phyloP scores from a whole-genome alignment of 306 rosid species.

The Trifolium subterraneum region DNA sequence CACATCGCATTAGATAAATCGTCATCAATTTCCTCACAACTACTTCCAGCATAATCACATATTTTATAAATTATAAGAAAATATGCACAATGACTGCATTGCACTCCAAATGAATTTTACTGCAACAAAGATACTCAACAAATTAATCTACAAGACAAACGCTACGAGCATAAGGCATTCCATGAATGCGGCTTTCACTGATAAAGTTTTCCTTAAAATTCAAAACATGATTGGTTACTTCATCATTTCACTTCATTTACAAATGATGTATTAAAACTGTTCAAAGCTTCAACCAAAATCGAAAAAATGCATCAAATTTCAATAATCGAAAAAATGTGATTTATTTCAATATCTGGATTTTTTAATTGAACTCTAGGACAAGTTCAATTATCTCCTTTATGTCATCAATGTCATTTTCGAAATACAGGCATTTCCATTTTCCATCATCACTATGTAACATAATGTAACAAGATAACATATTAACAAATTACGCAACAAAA shows the following conservation, averaged over 20 bases:
- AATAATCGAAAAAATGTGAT: too few species aligned
- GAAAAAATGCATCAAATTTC: conserved; percentile 22
- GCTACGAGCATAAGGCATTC: neutral
- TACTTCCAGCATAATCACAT: conserved; percentile 31
- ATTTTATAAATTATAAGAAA: conserved; percentile 1
- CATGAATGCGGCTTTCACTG: neutral
- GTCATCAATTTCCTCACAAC: conserved; percentile 26
- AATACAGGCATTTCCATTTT: conserved; percentile 31
- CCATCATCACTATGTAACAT: conserved; percentile 16
- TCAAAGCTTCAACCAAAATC: conserved; percentile 33
- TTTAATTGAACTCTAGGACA: neutral
- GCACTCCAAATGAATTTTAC: conserved; percentile 12
- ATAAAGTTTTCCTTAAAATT: neutral
- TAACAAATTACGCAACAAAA: neutral
- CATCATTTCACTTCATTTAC: conserved; percentile 23
- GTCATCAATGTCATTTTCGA: conserved; percentile 1
- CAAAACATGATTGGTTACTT: conserved; percentile 18
- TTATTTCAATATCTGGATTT: conserved; percentile 24
- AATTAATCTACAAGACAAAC: conserved; percentile 25
- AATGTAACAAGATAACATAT: neutral
- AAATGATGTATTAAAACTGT: conserved; percentile 17
- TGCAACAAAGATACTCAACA: conserved; percentile 5
- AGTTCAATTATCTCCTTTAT: conserved; percentile 20
- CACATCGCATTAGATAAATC: conserved; percentile 12
- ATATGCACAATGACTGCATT: conserved; percentile 10